These are phyloP conservation scores for Aegilops tauschii DNA, from an alignment of 176 grass and related monocot species.

Conservation along the genomic window DNA sequence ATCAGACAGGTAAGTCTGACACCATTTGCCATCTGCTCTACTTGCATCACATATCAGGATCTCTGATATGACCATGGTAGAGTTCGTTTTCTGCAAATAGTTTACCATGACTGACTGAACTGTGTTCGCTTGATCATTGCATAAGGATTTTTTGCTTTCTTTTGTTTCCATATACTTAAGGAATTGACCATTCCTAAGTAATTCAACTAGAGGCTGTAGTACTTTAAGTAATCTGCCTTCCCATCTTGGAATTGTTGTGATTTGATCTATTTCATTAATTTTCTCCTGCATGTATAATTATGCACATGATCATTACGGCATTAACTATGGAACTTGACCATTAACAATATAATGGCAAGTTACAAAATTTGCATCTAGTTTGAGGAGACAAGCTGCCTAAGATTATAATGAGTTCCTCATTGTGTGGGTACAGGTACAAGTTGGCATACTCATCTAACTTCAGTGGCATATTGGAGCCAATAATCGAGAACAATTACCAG, in stretches of 20 bases:
- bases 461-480: conserved; percentile 66
- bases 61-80: neutral
- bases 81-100: conserved; percentile 12
- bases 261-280: neutral
- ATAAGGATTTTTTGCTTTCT: neutral
- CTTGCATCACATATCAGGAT: neutral
- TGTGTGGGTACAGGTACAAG: conserved; percentile 53
- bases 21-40: neutral
- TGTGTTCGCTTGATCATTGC: neutral
- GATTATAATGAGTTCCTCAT: conserved; percentile 7
- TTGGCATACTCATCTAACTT: conserved; percentile 85
- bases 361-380: neutral
- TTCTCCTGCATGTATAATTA: neutral
- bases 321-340: neutral
- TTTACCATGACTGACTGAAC: neutral
- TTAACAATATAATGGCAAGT: neutral
- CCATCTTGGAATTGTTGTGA: neutral
- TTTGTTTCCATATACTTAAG: neutral
- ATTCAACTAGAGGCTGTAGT: neutral
- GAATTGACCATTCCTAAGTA: conserved; percentile 1
- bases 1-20: conserved; percentile 49
- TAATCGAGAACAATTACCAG: conserved; percentile 82
- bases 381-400: neutral
- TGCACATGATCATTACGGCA: neutral
- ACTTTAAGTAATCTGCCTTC: neutral